Conservation (phyloP, 2,329 filamentous ascomycete genomes). For the Golovinomyces cichoracearum region DNA sequence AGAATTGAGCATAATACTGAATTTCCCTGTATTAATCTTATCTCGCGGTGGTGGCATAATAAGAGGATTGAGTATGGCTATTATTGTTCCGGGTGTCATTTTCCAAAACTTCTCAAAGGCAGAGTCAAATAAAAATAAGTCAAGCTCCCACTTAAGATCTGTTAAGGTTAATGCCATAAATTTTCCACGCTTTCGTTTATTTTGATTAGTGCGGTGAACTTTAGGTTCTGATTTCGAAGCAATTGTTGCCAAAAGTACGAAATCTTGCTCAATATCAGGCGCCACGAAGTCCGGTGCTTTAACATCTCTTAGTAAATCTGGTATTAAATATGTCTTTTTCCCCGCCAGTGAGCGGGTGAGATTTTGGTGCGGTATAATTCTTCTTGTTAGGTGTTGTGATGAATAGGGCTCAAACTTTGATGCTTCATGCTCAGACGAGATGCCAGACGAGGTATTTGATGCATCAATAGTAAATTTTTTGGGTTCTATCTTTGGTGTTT, state of each 20-base stretch:
- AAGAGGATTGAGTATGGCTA: slow-evolving; percentile 74
- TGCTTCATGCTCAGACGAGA: slow-evolving; percentile 21
- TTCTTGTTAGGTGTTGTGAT: slow-evolving; percentile 53
- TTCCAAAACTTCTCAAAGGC: slow-evolving; percentile 91
- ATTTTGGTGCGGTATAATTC: slow-evolving; percentile 57
- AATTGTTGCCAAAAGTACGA: slow-evolving; percentile 69
- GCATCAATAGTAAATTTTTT: slow-evolving; percentile 3
- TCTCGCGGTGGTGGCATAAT: slow-evolving; percentile 68
- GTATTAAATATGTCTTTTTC: slow-evolving; percentile 53
- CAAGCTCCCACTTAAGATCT: slow-evolving; percentile 72
- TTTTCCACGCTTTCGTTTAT: slow-evolving; percentile 35
- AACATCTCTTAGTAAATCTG: slow-evolving; percentile 55
- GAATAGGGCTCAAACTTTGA: slow-evolving; percentile 69
- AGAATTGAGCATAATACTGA: slow-evolving; percentile 62
- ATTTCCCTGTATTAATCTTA: slow-evolving; percentile 52
- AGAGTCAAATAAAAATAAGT: slow-evolving; percentile 73
- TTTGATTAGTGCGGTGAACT: slow-evolving; percentile 23
- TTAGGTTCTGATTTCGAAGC: slow-evolving; percentile 69
- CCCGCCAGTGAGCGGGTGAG: slow-evolving; percentile 52
- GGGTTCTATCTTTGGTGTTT: slow-evolving; percentile 3
- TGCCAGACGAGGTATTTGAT: slow-evolving; percentile 10
- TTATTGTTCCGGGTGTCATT: slow-evolving; percentile 64
- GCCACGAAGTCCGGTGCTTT: slow-evolving; percentile 62
- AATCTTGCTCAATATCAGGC: slow-evolving; percentile 62
- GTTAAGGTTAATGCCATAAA: slow-evolving; percentile 82